Conservation (phyloP, 495 filamentous ascomycete genomes). For the Aspergillus carlsbadensis region DNA sequence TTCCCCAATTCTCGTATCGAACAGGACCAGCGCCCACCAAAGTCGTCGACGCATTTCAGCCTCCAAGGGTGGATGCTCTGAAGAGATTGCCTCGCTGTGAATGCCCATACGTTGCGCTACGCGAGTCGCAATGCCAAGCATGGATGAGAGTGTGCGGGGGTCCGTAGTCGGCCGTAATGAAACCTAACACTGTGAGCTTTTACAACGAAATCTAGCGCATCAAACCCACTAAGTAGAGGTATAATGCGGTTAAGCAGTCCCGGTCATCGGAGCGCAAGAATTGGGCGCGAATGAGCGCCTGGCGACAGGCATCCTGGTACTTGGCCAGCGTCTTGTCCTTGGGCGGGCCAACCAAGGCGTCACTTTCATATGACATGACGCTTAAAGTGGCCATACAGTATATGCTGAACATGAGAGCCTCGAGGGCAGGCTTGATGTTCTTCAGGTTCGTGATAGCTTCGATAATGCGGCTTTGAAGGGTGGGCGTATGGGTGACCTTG, state of each 20-base stretch:
- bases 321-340: constrained; percentile 43
- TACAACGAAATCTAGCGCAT: not conserved
- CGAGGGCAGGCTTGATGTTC: constrained; percentile 21
- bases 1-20: constrained; percentile 53
- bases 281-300: constrained; percentile 49
- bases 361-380: constrained; percentile 42
- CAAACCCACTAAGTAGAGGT: constrained; percentile 54
- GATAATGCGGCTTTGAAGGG: constrained; percentile 44
- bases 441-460: constrained; percentile 29
- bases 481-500: constrained; percentile 55
- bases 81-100: constrained; percentile 40
- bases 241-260: constrained; percentile 60
- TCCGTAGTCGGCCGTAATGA: constrained; percentile 43
- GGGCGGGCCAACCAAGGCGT: constrained; percentile 37
- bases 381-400: constrained; percentile 52
- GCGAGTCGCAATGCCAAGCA: constrained; percentile 53
- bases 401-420: constrained; percentile 56
- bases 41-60: constrained; percentile 58
- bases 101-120: constrained; percentile 56
- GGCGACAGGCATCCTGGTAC: constrained; percentile 55
- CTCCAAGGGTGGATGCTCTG: constrained; percentile 41
- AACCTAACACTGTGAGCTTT: constrained; percentile 36
- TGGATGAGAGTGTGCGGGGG: constrained; percentile 53
- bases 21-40: constrained; percentile 57
- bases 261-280: constrained; percentile 48